Conservation (phyloP, 208 protist species). For the Crithidia mellificae region DNA sequence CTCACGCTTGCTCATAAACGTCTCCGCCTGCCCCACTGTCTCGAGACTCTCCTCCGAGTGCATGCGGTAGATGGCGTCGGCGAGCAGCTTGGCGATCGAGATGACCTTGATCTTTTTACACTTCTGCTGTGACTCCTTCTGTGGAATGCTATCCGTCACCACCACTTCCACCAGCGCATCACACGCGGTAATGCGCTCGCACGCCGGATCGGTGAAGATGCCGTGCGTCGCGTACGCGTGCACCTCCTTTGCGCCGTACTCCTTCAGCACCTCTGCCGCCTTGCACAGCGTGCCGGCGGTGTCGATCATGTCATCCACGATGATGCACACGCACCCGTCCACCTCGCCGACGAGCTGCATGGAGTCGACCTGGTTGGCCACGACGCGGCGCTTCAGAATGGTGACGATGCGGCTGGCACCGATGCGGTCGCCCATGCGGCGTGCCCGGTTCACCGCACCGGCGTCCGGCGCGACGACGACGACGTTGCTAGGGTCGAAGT, state of each 20-base stretch:
- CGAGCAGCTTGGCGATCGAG: slow-evolving; percentile 83
- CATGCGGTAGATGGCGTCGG: slow-evolving; percentile 86
- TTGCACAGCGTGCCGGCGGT: slow-evolving; percentile 95
- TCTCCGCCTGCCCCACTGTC: slow-evolving; percentile 41
- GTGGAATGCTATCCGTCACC: slow-evolving; percentile 94
- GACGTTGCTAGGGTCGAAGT: slow-evolving; percentile 73
- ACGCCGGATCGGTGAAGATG: slow-evolving; percentile 94
- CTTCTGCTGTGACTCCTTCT: slow-evolving; percentile 58
- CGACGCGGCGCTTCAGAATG: slow-evolving; percentile 94
- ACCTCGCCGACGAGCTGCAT: slow-evolving; percentile 97
- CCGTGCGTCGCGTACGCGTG: slow-evolving; percentile 94
- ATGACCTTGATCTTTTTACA: slow-evolving; percentile 88
- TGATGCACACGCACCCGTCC: slow-evolving; percentile 92
- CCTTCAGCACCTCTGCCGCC: slow-evolving; percentile 93
- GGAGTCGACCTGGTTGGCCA: slow-evolving; percentile 90
- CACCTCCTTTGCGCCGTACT: slow-evolving; percentile 93
- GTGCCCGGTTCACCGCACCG: slow-evolving; percentile 93
- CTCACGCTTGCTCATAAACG: slow-evolving; percentile 41
- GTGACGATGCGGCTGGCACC: slow-evolving; percentile 92
- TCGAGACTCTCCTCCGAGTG: slow-evolving; percentile 87
- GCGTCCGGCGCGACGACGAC: slow-evolving; percentile 96
- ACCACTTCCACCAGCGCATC: slow-evolving; percentile 89
- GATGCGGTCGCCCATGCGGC: slow-evolving; percentile 80
- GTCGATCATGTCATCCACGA: slow-evolving; percentile 99
- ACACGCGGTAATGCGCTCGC: slow-evolving; percentile 89